A percentile compares a stretch with the other conserved stretches of the same genome.
phyloP scores from a whole-genome alignment of 2,329 filamentous ascomycete genomes.

The Elsinoe arachidis region DNA sequence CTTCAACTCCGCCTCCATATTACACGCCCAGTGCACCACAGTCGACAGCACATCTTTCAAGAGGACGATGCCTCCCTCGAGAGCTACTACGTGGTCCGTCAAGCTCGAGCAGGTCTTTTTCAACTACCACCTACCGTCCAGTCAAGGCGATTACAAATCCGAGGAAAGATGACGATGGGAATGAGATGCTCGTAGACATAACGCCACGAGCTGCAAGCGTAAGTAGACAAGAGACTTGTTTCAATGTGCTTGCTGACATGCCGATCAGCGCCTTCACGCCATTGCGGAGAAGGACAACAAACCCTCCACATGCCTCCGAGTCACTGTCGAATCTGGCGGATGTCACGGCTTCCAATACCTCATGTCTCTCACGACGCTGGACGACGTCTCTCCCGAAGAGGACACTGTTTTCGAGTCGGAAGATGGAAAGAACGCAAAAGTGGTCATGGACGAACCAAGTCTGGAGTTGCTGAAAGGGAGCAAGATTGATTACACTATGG shows the following conservation, averaged over 20 bases:
- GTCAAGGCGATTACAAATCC: conserved; percentile 54
- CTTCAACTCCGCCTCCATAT: background rate
- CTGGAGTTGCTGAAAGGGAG: conserved; percentile 84
- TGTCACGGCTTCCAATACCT: conserved; percentile 98
- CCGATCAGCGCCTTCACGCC: conserved; percentile 54
- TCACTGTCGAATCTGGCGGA: conserved; percentile 85
- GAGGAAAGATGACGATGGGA: conserved; percentile 70
- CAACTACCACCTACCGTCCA: conserved; percentile 12
- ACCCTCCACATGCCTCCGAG: conserved; percentile 75
- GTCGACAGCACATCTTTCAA: too few species aligned
- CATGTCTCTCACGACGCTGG: conserved; percentile 66
- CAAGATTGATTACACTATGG: conserved; percentile 93
- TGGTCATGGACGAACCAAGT: conserved; percentile 81
- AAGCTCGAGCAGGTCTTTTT: conserved; percentile 14
- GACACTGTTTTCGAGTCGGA: conserved; percentile 79
- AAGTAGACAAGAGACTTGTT: conserved; percentile 24
- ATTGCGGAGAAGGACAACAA: conserved; percentile 51
- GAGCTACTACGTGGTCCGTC: too few species aligned
- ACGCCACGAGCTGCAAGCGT: conserved; percentile 75
- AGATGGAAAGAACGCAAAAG: conserved; percentile 47
- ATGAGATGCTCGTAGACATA: conserved; percentile 75
- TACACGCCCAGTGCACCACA: background rate
- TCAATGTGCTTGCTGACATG: background rate
- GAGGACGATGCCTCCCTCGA: too few species aligned
- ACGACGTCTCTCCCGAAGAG: conserved; percentile 58